Conservation (phyloP, 179 eudicot species). For the Pouteria campechiana region DNA sequence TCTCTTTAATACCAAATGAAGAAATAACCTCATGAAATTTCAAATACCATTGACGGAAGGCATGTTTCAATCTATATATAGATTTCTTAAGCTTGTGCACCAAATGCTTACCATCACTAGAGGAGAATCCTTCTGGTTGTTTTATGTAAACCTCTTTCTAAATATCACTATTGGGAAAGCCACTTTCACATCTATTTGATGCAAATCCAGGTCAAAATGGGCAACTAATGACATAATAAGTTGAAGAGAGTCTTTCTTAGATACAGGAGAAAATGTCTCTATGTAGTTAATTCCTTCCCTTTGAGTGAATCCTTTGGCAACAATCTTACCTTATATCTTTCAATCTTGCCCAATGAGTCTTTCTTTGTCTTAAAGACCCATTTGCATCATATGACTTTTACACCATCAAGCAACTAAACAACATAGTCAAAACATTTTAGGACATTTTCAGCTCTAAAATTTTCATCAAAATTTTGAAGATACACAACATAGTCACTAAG, state of each 20-base stretch:
- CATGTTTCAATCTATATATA: constrained; percentile 4
- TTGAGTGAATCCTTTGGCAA: constrained; percentile 2
- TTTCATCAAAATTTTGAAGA: too few relatives aligned
- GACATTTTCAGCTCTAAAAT: not conserved
- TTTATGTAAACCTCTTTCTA: constrained; percentile 3
- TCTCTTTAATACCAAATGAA: not conserved
- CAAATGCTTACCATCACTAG: not conserved
- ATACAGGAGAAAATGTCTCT: not conserved
- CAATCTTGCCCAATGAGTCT: not conserved
- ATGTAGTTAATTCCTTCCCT: constrained; percentile 5
- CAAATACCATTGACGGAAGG: not conserved
- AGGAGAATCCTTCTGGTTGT: not conserved
- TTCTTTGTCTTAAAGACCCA: too few relatives aligned
- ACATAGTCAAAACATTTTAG: not conserved
- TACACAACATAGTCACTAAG: not conserved
- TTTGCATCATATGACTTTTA: not conserved
- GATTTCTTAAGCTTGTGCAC: constrained; percentile 5
- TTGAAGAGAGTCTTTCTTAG: too few relatives aligned
- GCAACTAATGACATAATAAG: not conserved
- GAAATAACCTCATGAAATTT: not conserved
- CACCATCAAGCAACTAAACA: not conserved
- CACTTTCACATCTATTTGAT: constrained; percentile 7
- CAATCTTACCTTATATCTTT: not conserved
- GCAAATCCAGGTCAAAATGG: constrained; percentile 3
- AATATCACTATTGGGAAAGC: not conserved